Evolutionary conservation across 371 early-diverging fungal species (phyloP).

Genomic region (Choanephora cucurbitarum): DNA sequence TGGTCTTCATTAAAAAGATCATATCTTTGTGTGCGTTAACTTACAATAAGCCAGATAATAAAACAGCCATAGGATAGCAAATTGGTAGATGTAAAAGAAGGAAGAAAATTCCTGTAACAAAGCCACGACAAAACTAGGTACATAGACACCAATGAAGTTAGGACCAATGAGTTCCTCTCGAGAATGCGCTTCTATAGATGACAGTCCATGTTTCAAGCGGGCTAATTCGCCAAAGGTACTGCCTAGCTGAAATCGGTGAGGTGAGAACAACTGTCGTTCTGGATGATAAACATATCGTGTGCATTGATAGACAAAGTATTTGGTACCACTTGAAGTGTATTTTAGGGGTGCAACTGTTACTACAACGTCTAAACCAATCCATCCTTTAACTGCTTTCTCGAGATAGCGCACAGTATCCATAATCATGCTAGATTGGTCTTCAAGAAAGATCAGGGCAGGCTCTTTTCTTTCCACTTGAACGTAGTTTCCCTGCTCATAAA

Average conservation of each 20-base stretch:
- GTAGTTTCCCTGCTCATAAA: slow-evolving; percentile 55
- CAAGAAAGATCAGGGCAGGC: slow-evolving; percentile 27
- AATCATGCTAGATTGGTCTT: slow-evolving; percentile 12
- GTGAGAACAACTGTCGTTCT: slow-evolving; percentile 48
- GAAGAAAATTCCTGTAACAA: slow-evolving; percentile 67
- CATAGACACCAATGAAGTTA: slow-evolving; percentile 69
- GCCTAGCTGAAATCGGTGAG: slow-evolving; percentile 61
- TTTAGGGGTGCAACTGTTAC: slow-evolving; percentile 44
- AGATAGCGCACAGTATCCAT: slow-evolving; percentile 19
- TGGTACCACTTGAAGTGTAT: slow-evolving; percentile 53
- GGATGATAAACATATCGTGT: slow-evolving; percentile 59
- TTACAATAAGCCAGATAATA: slow-evolving; percentile 70
- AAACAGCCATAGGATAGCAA: slow-evolving; percentile 73
- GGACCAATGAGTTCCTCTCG: slow-evolving; percentile 69
- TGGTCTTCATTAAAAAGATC: too few relatives aligned
- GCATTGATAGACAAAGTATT: slow-evolving; percentile 76
- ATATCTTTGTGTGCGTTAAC: too few relatives aligned
- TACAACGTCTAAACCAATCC: slow-evolving; percentile 38
- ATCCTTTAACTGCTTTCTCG: slow-evolving; percentile 26
- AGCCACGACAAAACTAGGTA: slow-evolving; percentile 57
- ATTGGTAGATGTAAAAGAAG: slow-evolving; percentile 82
- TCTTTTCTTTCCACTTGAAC: slow-evolving; percentile 68
- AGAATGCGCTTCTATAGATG: slow-evolving; percentile 53
- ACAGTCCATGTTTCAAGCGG: slow-evolving; percentile 49
- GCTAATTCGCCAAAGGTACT: slow-evolving; percentile 49